Evolutionary conservation across 331 rosid genomes (phyloP), one percentile per base, ranked within the genome.

Genomic region (Malus hybrid): DNA sequence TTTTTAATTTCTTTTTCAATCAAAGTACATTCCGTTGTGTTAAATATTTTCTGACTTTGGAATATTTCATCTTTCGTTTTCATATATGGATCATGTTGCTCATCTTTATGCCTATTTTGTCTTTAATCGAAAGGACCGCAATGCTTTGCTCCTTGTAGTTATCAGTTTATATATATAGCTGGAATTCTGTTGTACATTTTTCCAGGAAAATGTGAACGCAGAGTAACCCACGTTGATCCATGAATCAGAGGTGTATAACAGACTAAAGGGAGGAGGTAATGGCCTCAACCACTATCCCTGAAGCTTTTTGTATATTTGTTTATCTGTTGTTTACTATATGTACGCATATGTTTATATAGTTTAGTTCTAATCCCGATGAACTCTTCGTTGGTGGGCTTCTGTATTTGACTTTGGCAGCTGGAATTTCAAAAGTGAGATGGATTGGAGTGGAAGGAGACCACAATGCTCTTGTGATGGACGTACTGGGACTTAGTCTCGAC

Each of bases 391-490:
- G 4, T 3, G 48, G 48, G 48, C 4, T 1, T 42, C 20, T 70
- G 5, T 79, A 71, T 71, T 42, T 42, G 5, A 82, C 63, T 14
- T 75, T 50, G 71, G 72, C 87, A 83, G 89, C 89, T 85, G 91
- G 91, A 73, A 83, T 87, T 63, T 81, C 74, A 67, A 87, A 81
- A 52, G 81, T 87, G 71, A 81, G 89, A 78, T 87, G 91, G 91
- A 83, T 65, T 75, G 91, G 91, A 62, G 80, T 77, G 20, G 90
- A 87, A 80, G 90, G 88, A 75, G 90, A 87, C 36, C 82, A 84
- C 74, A 87, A 87, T 74, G 87, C 85, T 65, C 91, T 87, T 39
- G 87, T 87, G 72, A 87, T 83, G 87, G 91, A 87, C 76, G 83
- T 85, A 66, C 69, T 87, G 75, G 89, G 89, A 36, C 86, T 89